Evolutionary conservation across 202 grass and related monocot genomes (phyloP), one percentile per base, ranked within the genome.

Genomic region (Setaria viridis): DNA sequence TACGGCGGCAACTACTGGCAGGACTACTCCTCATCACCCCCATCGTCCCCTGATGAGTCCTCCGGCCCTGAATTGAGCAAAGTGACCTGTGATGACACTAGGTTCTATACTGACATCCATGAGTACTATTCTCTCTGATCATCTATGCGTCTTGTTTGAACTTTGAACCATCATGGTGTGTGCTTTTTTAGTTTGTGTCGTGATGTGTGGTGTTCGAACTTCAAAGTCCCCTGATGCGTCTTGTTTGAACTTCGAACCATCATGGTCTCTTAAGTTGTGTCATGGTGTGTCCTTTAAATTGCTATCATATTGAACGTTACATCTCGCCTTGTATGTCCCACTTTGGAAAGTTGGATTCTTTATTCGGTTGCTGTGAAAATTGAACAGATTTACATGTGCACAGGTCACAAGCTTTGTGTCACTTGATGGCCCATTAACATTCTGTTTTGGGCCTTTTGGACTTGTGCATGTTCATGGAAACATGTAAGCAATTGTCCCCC

Each of bases 31-130:
- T 74, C 29, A 2, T 74, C 29, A 2, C 9, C 7, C 48, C 48
- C 50, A 4, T 20, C 71, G 15, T 74, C 71, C 30, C 71, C 30
- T 35, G 71, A 74, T 54, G 71, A 35, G 29, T 9, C 14, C 7
- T 19, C 49, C 48, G 0, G 48, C 4, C 71, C 71, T 54, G 30
- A 74, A 20, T 51, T 74, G 48, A 33, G 70, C 43, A 72, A 49
- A 48, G 43, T 49, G 43, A 72, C n/a, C 43, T 72, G 69, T 72
- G 69, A 72, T 30, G 68, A 53, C 47, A 33, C 71, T 35, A 74
- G 48, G 17, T 54, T 53, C 48, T 54, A 74, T 1, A 35, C 48
- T 53, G 29, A 53, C 7, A 19, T 34, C 14, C 29, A 74, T 74
- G 70, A 34, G 13, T 74, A 54, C 29, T 74, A 74, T 54, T 74